Evolutionary conservation across 768 basidiomycete genomes (phyloP), one percentile per base, ranked within the genome.

Genomic region (Podaxis rugospora): DNA sequence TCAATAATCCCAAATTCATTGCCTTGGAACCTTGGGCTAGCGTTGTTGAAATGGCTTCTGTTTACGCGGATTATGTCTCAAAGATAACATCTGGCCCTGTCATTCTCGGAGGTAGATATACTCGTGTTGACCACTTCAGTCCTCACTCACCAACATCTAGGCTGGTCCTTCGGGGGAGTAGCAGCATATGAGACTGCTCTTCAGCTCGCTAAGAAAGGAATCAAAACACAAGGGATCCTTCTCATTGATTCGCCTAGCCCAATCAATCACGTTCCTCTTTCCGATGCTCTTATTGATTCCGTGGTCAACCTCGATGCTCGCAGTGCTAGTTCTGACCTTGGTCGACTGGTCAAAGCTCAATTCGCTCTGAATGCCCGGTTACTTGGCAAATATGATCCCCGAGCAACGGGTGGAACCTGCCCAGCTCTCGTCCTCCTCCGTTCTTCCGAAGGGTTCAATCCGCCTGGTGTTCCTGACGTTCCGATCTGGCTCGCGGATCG

Each of bases 151-250:
- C 11, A 25, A 13, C 10, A 9, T 7, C 23, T 13, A 90, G 89
- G 89, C 0, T 92, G 89, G 89, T 92, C 89, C 2, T 88, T 92
- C 63, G 89, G 89, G 11, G 89, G 89, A 1, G 83, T 89, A 3
- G 82, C 83, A 0, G 87, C 89, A 0, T 90, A 83, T 65, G 89
- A 90, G 66, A 72, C 83, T 2, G 82, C 85, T 16, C 78, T 77
- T 0, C 80, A 81, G 27, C 78, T 90, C 40, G 62, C 74, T n/a
- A 70, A 64, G 18, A 73, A 67, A 4, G 83, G 80, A 2, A 64
- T 80, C 7, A 53, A 63, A 1, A 83, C 88, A 21, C 72, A 74
- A 54, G 90, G 88, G 0, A 73, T 91, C 47, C 64, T 90, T 7
- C 74, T 90, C 62, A 85, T 92, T 64, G 90, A 91, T 67, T 78